These are phyloP conservation scores for Bertia moriformis DNA, from an alignment of 2,329 filamentous ascomycete species.

Conservation along the genomic window DNA sequence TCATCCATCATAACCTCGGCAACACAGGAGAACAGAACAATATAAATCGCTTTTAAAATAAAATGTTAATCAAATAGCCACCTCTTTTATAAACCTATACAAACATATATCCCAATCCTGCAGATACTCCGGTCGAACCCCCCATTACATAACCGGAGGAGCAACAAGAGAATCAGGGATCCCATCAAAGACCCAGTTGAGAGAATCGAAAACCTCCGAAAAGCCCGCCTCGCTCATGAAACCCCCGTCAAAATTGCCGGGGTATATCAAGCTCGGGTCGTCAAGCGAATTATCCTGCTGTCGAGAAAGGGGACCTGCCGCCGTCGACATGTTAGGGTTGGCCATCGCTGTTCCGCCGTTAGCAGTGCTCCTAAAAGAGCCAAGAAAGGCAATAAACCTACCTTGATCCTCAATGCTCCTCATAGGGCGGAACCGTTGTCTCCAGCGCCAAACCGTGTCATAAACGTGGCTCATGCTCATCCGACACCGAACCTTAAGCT, in stretches of 20 bases:
- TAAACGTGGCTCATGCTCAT: conserved; percentile 56
- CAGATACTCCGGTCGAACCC: too few relatives aligned
- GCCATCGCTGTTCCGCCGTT: neutral
- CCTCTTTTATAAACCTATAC: too few relatives aligned
- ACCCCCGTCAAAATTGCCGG: neutral
- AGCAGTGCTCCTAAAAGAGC: too few relatives aligned
- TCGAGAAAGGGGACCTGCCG: conserved; percentile 4
- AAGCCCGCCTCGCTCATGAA: neutral
- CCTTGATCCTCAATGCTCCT: conserved; percentile 6
- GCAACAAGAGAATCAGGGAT: conserved; percentile 12
- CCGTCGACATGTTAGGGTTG: neutral
- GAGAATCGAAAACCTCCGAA: conserved; percentile 1
- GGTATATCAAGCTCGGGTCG: neutral
- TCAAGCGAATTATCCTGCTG: conserved; percentile 6
- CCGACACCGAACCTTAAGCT: conserved; percentile 49
- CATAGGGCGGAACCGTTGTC: conserved; percentile 18
- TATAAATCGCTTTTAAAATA: too few relatives aligned
- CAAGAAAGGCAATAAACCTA: conserved; percentile 1
- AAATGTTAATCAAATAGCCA: too few relatives aligned
- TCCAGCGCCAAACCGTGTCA: conserved; percentile 56
- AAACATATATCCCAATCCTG: too few relatives aligned
- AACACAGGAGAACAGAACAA: too few relatives aligned
- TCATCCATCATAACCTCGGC: too few relatives aligned
- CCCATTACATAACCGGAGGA: conserved; percentile 17
- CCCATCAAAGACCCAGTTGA: conserved; percentile 1